Percentiles rank a stretch among this genome's conserved stretches.
Evolutionary conservation across 495 filamentous ascomycete species (phyloP).

Genomic region (Bombardia bombarda): DNA sequence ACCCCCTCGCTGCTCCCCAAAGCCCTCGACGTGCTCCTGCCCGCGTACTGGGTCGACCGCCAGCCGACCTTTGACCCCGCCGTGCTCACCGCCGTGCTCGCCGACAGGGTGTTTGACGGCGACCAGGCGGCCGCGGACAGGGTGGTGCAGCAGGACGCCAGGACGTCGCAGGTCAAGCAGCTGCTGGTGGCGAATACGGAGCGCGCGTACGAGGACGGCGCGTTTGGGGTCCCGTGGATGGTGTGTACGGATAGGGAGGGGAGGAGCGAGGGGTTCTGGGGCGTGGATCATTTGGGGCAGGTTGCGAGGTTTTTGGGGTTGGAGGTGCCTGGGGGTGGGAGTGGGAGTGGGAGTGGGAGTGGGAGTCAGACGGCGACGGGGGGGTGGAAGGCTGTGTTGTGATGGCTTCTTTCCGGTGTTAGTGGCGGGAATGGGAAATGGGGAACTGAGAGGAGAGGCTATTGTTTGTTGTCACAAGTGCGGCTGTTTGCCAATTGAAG

Average conservation of each 20-base stretch:
- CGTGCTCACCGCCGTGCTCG: slow-evolving; percentile 38
- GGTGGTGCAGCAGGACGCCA: no score
- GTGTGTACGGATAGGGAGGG: slow-evolving; percentile 53
- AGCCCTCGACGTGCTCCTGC: slow-evolving; percentile 43
- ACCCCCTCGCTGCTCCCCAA: no score
- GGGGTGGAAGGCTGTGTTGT: no score
- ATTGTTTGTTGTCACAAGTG: no score
- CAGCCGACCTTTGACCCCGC: slow-evolving; percentile 42
- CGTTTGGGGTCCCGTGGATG: slow-evolving; percentile 70
- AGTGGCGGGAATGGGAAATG: no score
- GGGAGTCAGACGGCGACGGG: no score
- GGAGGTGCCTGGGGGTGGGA: no score
- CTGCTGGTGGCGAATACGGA: slow-evolving; percentile 49
- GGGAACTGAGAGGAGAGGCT: no score
- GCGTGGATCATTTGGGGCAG: slow-evolving; percentile 61
- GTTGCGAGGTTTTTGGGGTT: slow-evolving; percentile 55
- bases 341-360: no score
- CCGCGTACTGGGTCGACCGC: slow-evolving; percentile 51
- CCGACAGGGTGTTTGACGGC: slow-evolving; percentile 34
- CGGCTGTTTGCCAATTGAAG: no score
- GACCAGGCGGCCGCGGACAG: no score
- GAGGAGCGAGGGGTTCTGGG: slow-evolving; percentile 58
- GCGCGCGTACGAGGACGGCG: slow-evolving; percentile 48
- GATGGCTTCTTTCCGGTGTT: no score
- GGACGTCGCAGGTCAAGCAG: slow-evolving; percentile 45